phyloP scores from a whole-genome alignment of 2,329 filamentous ascomycete genomes.

The Stylonectria norvegica region DNA sequence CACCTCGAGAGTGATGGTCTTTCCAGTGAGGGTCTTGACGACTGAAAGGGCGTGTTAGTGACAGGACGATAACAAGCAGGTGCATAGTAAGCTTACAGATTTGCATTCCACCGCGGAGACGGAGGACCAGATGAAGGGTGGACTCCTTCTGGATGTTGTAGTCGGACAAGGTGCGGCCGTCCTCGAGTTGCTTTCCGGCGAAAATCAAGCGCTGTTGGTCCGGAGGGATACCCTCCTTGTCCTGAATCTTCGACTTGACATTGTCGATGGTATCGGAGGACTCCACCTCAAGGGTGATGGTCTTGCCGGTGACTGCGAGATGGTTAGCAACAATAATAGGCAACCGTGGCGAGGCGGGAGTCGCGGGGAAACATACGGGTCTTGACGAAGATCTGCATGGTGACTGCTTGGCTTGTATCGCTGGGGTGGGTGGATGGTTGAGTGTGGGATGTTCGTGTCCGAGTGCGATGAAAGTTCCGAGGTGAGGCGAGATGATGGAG shows the following conservation, averaged over 20 bases:
- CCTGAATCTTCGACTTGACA: slow-evolving; percentile 96
- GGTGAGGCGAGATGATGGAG: slow-evolving; percentile 10
- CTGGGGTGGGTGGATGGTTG: slow-evolving; percentile 15
- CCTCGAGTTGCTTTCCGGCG: slow-evolving; percentile 94
- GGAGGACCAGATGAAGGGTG: slow-evolving; percentile 71
- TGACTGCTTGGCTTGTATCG: slow-evolving; percentile 37
- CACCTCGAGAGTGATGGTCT: slow-evolving; percentile 90
- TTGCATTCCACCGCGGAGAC: slow-evolving; percentile 64
- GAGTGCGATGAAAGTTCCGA: slow-evolving; percentile 8
- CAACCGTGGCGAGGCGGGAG: neutral
- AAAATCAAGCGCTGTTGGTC: slow-evolving; percentile 97
- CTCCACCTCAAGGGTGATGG: slow-evolving; percentile 65
- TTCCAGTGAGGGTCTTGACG: slow-evolving; percentile 84
- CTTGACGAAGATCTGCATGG: slow-evolving; percentile 98
- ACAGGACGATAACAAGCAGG: neutral
- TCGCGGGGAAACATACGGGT: slow-evolving; percentile 63
- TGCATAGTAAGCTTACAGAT: slow-evolving; percentile 52
- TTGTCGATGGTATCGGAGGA: slow-evolving; percentile 94
- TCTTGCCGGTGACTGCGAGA: slow-evolving; percentile 64
- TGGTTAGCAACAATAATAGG: slow-evolving; percentile 21
- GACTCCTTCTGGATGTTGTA: slow-evolving; percentile 62
- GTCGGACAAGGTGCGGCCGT: slow-evolving; percentile 62
- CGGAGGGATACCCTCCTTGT: slow-evolving; percentile 96
- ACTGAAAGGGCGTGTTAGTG: slow-evolving; percentile 37
- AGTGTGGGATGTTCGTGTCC: slow-evolving; percentile 9